Percentiles rank a stretch among this genome's conserved stretches.
phyloP scores from a whole-genome alignment of 306 rosid genomes.

The Dalbergia cochinchinensis region DNA sequence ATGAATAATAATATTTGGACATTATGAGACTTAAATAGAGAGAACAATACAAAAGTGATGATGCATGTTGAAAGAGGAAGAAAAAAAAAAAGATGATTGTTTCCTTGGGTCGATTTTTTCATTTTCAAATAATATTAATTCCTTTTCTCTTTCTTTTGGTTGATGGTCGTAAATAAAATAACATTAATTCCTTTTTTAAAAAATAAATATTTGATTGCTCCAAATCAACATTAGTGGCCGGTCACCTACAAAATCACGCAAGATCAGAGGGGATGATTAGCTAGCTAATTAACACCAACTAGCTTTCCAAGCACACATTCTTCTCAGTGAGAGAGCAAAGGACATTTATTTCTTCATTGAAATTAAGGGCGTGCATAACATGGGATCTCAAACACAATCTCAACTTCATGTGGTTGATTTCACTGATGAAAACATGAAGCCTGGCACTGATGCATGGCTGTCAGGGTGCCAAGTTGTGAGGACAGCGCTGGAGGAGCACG shows the following conservation, averaged over 20 bases:
- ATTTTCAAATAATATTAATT: no score
- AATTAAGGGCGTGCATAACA: not conserved
- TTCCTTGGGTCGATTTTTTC: no score
- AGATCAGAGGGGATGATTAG: not conserved
- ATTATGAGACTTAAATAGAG: no score
- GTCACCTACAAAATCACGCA: not conserved
- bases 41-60: no score
- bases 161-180: no score
- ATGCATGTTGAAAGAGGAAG: no score
- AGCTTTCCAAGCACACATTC: not conserved
- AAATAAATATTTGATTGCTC: not conserved
- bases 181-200: no score
- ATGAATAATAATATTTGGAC: no score
- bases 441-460: conserved; percentile 50
- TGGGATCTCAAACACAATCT: conserved; percentile 48
- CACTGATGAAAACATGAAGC: conserved; percentile 43
- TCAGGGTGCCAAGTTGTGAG: conserved; percentile 46
- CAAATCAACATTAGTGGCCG: not conserved
- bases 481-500: conserved; percentile 45
- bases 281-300: not conserved
- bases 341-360: not conserved
- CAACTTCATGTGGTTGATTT: conserved; percentile 47
- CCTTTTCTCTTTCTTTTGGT: no score
- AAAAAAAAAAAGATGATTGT: no score
- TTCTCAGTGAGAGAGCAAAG: not conserved